These are phyloP conservation scores for Trebouxia sp. DNA, from an alignment of 139 green algal species.

Conservation along the genomic window DNA sequence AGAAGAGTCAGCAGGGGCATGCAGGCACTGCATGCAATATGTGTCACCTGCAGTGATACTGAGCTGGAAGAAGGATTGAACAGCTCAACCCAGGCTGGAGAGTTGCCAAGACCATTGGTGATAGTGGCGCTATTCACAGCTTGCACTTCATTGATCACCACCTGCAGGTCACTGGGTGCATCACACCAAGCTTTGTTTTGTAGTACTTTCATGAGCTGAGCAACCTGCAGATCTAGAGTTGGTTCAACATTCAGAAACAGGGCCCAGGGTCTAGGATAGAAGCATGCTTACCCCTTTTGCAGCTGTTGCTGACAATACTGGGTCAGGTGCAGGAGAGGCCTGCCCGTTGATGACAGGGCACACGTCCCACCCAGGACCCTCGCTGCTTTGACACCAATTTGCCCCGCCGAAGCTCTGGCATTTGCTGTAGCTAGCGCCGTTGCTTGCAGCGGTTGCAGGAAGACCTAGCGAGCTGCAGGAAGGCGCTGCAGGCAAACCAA, in stretches of 20 bases:
- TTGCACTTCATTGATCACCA: constrained; percentile 22
- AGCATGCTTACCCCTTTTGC: neutral
- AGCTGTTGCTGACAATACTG: constrained; percentile 7
- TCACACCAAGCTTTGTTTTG: neutral
- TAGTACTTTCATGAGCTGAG: neutral
- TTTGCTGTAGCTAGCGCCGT: constrained; percentile 3
- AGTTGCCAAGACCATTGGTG: constrained; percentile 30
- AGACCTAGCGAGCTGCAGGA: neutral
- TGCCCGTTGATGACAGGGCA: constrained; percentile 12
- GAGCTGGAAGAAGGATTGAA: constrained; percentile 24
- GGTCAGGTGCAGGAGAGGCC: neutral
- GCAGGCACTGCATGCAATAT: too few relatives aligned
- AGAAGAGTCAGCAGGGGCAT: neutral
- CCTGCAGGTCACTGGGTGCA: neutral
- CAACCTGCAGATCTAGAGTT: neutral
- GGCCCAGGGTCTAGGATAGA: neutral
- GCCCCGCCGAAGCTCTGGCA: constrained; percentile 15
- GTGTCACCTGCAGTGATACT: constrained; percentile 34
- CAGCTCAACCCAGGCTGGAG: constrained; percentile 46
- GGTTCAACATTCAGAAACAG: neutral
- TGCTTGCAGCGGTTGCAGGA: neutral
- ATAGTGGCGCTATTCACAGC: neutral
- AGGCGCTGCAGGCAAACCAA: neutral
- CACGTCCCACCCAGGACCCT: neutral
- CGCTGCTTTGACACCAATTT: constrained; percentile 15